Percentiles rank a stretch among this genome's conserved stretches.
Conservation (phyloP, 345 rosid genomes). For the Citrus medica region DNA sequence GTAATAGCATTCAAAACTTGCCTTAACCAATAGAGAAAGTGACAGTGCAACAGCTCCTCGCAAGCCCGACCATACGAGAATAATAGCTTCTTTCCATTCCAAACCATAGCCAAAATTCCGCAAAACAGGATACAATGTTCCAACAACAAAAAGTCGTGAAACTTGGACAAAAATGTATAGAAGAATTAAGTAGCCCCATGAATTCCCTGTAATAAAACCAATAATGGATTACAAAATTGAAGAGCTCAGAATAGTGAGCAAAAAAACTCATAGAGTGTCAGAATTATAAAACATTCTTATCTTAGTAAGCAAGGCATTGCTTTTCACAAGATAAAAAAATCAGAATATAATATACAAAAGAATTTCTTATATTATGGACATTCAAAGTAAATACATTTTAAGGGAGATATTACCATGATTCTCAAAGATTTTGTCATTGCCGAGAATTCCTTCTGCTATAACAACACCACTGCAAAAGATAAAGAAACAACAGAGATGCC, state of each 20-base stretch:
- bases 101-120: conserved; percentile 79
- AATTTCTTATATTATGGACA: not conserved
- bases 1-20: conserved; percentile 30
- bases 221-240: not conserved
- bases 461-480: conserved; percentile 82
- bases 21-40: conserved; percentile 89
- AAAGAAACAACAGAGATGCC: conserved; percentile 12
- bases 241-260: not conserved
- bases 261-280: not conserved
- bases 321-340: not conserved
- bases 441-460: conserved; percentile 86
- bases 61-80: conserved; percentile 90
- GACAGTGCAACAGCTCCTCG: conserved; percentile 95
- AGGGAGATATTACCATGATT: conserved; percentile 41
- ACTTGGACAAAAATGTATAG: conserved; percentile 64
- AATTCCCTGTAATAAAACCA: conserved; percentile 46
- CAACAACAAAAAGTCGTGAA: conserved; percentile 75
- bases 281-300: not conserved
- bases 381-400: conserved; percentile 3
- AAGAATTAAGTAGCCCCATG: conserved; percentile 83
- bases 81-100: conserved; percentile 86
- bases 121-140: conserved; percentile 57
- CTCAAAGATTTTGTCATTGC: conserved; percentile 40
- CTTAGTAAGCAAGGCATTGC: not conserved
- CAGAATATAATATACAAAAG: not conserved